These are phyloP conservation scores for Phialocephala sp. DNA, from an alignment of 2,329 filamentous ascomycete genomes.

Conservation along the genomic window DNA sequence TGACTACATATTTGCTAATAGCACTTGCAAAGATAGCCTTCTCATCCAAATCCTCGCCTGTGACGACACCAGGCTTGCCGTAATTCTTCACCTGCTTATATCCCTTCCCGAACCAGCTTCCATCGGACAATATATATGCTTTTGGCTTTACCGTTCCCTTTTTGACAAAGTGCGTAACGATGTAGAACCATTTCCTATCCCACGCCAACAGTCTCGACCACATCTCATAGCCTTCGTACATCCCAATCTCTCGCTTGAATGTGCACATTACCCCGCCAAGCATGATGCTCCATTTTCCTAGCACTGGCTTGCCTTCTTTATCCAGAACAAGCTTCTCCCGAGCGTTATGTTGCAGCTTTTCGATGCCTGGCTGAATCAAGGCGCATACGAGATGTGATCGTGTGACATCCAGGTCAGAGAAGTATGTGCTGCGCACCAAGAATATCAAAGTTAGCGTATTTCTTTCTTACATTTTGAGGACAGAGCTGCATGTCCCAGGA, in stretches of 20 bases:
- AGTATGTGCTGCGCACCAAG: conserved; percentile 60
- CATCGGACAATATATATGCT: conserved; percentile 47
- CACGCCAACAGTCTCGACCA: conserved; percentile 73
- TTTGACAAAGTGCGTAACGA: conserved; percentile 75
- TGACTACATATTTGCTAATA: conserved; percentile 82
- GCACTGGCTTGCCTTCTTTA: conserved; percentile 51
- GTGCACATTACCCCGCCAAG: conserved; percentile 76
- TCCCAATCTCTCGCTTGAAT: conserved; percentile 76
- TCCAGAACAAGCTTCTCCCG: conserved; percentile 53
- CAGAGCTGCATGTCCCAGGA: too few species aligned
- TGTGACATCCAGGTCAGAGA: conserved; percentile 72
- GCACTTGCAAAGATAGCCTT: conserved; percentile 74
- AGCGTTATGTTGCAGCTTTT: conserved; percentile 55
- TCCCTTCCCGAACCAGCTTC: conserved; percentile 47
- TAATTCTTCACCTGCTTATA: conserved; percentile 48
- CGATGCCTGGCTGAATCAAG: conserved; percentile 65
- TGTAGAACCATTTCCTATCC: conserved; percentile 84
- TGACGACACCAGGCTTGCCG: conserved; percentile 42
- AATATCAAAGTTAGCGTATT: too few species aligned
- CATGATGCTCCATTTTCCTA: conserved; percentile 64
- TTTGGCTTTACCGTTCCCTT: conserved; percentile 62
- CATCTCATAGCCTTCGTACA: conserved; percentile 74
- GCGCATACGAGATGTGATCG: conserved; percentile 81
- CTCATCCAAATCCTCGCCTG: conserved; percentile 51
- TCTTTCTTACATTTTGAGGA: too few species aligned